Conservation (phyloP, 202 grass and related monocot species). For the Hordeum pubiflorum region DNA sequence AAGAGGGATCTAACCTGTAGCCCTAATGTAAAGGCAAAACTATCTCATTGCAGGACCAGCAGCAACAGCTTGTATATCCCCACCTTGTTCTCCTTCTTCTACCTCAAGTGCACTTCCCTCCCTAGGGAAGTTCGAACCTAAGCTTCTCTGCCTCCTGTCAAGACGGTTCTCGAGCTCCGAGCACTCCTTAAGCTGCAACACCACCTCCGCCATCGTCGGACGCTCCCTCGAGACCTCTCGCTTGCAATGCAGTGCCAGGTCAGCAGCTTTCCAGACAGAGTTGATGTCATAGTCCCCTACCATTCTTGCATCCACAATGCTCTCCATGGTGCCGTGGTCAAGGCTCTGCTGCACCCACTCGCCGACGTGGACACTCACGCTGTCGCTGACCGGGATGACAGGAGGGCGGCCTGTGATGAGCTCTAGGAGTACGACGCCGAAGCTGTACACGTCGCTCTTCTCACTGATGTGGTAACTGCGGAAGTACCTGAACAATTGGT, state of each 20-base stretch:
- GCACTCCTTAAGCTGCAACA: constrained; percentile 32
- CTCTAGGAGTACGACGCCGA: constrained; percentile 42
- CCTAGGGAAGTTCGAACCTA: background rate
- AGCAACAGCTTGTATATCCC: background rate
- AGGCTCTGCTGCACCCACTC: constrained; percentile 46
- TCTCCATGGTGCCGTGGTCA: constrained; percentile 26
- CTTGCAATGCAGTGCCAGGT: constrained; percentile 41
- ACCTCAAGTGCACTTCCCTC: background rate
- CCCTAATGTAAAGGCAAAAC: background rate
- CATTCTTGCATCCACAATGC: constrained; percentile 38
- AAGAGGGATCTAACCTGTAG: background rate
- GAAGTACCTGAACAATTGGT: constrained; percentile 35
- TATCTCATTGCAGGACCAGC: constrained; percentile 18
- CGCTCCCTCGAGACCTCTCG: constrained; percentile 10
- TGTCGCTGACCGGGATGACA: constrained; percentile 18
- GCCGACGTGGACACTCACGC: constrained; percentile 35
- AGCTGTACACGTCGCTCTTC: constrained; percentile 55
- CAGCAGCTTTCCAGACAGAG: constrained; percentile 36
- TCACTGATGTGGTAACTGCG: constrained; percentile 26
- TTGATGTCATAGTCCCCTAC: constrained; percentile 38
- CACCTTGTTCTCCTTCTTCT: background rate
- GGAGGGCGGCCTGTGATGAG: constrained; percentile 42
- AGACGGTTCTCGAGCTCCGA: constrained; percentile 6
- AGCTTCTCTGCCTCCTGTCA: background rate
- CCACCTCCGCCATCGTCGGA: constrained; percentile 35